Base-by-base conservation (phyloP, 2,329 filamentous ascomycete species). In the Apiospora kogelbergensis region DNA sequence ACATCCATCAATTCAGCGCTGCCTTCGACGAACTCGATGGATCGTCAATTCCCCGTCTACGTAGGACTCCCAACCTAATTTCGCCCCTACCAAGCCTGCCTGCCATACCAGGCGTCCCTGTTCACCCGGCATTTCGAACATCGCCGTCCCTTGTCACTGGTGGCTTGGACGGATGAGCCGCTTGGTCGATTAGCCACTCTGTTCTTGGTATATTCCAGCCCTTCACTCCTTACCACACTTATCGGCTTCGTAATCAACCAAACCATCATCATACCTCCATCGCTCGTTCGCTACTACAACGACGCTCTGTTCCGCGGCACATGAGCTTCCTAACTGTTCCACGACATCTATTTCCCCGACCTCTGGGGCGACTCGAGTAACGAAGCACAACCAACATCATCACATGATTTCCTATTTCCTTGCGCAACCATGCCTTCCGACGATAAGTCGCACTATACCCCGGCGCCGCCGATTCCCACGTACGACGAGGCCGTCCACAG, bases 401-500 rank as follows among this genome's bases (percentile, higher is more conserved):
- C 41, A 44, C 53, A 60, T 60, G 53, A 60, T 60, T 60, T 60
- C 53, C 30, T 60, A 46, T 45, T 41, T 30, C 53, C 53, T 37
- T 37, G 33, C 53, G 66, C 48, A 53, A 76, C 71, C 41, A 82
- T 81, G 80, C 77, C 79, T 74, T 79, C 81, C 72, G 85, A 86
- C 78, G 85, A 86, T 78, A 89, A 89, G 73, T 81, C 83, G 68
- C 83, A 83, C 70, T 89, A 90, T 79, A 86, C 88, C 76, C 81
- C 85, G 71, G 84, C 91, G 63, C 91, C 93, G 67, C 92, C 92
- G 41, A 95, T 96, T 78, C 93, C 93, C 40, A 90, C 90, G 60
- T 96, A 96, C 80, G 93, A 95, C 80, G 93, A 97, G 83, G 93
- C 93, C 72, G 89, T 89, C 22, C 89, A 87, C 78, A 84, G 91